phyloP scores from a whole-genome alignment of 1,284 basidiomycete genomes.

The Pyrrhoderma lamaoense region DNA sequence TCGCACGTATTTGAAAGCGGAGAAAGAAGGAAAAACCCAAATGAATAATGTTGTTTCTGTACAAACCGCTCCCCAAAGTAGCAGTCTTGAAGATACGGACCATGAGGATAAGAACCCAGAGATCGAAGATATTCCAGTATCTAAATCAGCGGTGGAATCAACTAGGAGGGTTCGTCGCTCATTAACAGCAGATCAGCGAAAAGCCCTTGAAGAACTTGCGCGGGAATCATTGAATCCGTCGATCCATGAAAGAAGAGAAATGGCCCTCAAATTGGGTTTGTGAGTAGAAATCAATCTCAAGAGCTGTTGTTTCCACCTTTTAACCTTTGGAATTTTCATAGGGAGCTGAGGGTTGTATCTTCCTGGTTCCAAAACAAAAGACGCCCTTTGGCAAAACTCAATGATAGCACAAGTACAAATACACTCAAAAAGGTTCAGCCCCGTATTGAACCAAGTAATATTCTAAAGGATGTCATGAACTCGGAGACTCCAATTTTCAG shows the following conservation, averaged over 20 bases:
- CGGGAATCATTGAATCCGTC: not conserved
- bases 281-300: not conserved
- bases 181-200: constrained; percentile 7
- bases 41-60: not conserved
- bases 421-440: not conserved
- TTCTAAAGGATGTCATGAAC: not conserved
- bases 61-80: no score
- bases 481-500: not conserved
- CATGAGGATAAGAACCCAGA: not conserved
- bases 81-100: no score
- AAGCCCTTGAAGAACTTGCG: constrained; percentile 10
- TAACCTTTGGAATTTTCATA: not conserved
- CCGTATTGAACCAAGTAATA: no score
- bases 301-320: not conserved
- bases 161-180: not conserved
- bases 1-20: not conserved
- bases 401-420: not conserved
- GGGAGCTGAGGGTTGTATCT: constrained; percentile 15
- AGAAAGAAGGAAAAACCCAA: not conserved
- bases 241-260: constrained; percentile 4
- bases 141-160: no score
- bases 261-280: constrained; percentile 12
- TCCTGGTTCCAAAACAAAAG: constrained; percentile 19
- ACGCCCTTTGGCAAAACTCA: constrained; percentile 5
- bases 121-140: not conserved